Percentiles rank a stretch among this genome's conserved stretches.
These are phyloP conservation scores for Naganishia albida DNA, from an alignment of 1,284 basidiomycete genomes.

Conservation along the genomic window DNA sequence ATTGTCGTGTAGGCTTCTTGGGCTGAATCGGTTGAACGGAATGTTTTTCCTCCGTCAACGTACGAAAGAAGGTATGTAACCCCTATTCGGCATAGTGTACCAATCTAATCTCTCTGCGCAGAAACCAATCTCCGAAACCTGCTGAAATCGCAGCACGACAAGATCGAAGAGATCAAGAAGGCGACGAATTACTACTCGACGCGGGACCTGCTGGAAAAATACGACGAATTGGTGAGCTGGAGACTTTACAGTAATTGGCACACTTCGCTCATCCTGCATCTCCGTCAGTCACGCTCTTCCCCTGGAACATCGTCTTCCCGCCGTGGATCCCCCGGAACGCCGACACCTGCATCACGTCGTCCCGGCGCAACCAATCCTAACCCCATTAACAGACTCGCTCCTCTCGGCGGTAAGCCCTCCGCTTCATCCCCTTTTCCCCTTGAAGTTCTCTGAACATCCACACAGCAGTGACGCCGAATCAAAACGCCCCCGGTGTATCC, in stretches of 20 bases:
- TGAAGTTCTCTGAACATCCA: not conserved
- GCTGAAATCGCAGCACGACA: slow-evolving; percentile 76
- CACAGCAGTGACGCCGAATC: slow-evolving; percentile 1
- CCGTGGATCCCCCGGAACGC: slow-evolving; percentile 20
- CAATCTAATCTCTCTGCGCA: slow-evolving; percentile 46
- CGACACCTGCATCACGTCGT: slow-evolving; percentile 26
- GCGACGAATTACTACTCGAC: slow-evolving; percentile 95
- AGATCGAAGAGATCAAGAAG: slow-evolving; percentile 95
- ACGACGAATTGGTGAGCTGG: slow-evolving; percentile 63
- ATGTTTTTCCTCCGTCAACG: slow-evolving; percentile 84
- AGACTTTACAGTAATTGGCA: not conserved
- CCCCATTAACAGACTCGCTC: slow-evolving; percentile 28
- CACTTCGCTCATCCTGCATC: too few relatives aligned
- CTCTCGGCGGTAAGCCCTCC: slow-evolving; percentile 26
- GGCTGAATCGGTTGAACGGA: slow-evolving; percentile 77
- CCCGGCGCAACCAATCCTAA: not conserved
- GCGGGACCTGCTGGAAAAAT: slow-evolving; percentile 83
- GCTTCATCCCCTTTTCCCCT: not conserved
- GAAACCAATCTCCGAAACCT: slow-evolving; percentile 77
- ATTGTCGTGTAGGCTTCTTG: slow-evolving; percentile 66
- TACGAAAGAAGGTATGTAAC: slow-evolving; percentile 72
- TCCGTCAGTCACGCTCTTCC: slow-evolving; percentile 13
- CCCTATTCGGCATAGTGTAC: not conserved
- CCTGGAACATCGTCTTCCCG: slow-evolving; percentile 14
- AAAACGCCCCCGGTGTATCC: slow-evolving; percentile 24